phyloP scores from a whole-genome alignment of 2,329 filamentous ascomycete genomes.

The Exophiala sp. region DNA sequence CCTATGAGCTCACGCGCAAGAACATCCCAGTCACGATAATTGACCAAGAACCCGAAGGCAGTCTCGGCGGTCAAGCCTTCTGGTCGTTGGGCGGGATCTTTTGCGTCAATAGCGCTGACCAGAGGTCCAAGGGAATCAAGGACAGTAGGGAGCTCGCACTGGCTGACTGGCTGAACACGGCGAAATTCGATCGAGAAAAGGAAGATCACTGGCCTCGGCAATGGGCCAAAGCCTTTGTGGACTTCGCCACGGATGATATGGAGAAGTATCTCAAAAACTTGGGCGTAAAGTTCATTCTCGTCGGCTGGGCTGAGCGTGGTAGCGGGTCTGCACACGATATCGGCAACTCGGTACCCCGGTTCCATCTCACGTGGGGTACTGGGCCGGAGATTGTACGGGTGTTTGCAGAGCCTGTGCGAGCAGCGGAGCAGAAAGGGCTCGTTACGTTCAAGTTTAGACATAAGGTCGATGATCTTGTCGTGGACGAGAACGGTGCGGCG shows the following conservation, averaged over 20 bases:
- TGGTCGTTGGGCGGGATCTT: constrained; percentile 63
- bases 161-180: constrained; percentile 58
- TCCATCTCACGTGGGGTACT: constrained; percentile 61
- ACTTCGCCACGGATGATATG: constrained; percentile 59
- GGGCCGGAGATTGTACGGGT: constrained; percentile 59
- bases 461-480: constrained; percentile 54
- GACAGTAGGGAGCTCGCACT: constrained; percentile 57
- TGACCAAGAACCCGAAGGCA: constrained; percentile 57
- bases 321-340: constrained; percentile 55
- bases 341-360: constrained; percentile 62
- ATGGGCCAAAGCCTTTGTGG: constrained; percentile 63
- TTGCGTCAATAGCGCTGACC: constrained; percentile 55
- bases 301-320: constrained; percentile 62
- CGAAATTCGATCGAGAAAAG: constrained; percentile 55
- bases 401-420: constrained; percentile 55
- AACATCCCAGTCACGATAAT: constrained; percentile 35
- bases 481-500: constrained; percentile 53
- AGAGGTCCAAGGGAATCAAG: constrained; percentile 57
- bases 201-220: constrained; percentile 55
- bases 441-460: constrained; percentile 57
- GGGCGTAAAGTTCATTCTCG: constrained; percentile 54
- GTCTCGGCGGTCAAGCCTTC: constrained; percentile 60
- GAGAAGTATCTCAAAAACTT: constrained; percentile 55
- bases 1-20: constrained; percentile 31
- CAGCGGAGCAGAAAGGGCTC: constrained; percentile 51